Evolutionary conservation across 148 eudicot species (phyloP).

Genomic region (Hydrangea macrophylla): DNA sequence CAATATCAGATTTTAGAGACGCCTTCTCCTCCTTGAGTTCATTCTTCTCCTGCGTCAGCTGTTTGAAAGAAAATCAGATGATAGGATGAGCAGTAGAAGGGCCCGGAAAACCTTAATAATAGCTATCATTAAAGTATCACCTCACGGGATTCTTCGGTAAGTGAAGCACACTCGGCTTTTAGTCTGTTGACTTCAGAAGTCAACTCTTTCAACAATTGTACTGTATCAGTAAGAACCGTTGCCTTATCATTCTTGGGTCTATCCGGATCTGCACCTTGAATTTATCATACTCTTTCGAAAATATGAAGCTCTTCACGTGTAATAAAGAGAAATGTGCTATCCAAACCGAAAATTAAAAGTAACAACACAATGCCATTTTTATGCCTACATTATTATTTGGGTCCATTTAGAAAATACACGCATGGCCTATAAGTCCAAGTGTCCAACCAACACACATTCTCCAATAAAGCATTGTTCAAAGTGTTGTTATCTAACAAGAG

Average conservation of each 20-base stretch:
- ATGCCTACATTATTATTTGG: no score
- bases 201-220: slow-evolving; percentile 57
- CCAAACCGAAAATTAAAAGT: neutral
- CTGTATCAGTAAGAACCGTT: slow-evolving; percentile 53
- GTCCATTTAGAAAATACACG: no score
- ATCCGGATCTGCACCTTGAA: slow-evolving; percentile 47
- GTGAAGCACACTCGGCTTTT: slow-evolving; percentile 48
- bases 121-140: slow-evolving; percentile 31
- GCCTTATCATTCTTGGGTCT: slow-evolving; percentile 69
- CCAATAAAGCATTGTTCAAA: neutral
- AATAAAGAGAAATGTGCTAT: neutral
- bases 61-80: slow-evolving; percentile 16
- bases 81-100: slow-evolving; percentile 19
- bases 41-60: slow-evolving; percentile 69
- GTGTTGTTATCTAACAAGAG: neutral
- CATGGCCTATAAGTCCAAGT: no score
- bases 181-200: slow-evolving; percentile 54
- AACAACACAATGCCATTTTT: no score
- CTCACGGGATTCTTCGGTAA: slow-evolving; percentile 63
- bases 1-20: slow-evolving; percentile 56
- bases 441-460: neutral
- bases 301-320: neutral
- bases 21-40: slow-evolving; percentile 69
- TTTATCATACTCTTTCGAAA: neutral
- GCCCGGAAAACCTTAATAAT: slow-evolving; percentile 10